Conservation (phyloP, 192 early-diverging fungal genomes). For the Haplosporangium gracile region DNA sequence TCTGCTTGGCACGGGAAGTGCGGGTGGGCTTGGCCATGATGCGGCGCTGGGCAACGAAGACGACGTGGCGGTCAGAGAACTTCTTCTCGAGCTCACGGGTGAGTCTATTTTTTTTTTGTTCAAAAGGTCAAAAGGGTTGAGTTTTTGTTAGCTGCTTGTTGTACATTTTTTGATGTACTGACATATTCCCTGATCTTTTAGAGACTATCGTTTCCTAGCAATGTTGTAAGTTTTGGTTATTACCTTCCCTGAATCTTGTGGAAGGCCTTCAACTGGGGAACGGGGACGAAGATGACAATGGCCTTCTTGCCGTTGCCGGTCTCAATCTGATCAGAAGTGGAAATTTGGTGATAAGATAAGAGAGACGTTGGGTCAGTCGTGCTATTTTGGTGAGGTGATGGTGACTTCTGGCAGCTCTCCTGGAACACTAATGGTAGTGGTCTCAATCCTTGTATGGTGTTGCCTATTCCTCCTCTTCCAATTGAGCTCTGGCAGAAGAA, state of each 20-base stretch:
- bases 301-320: constrained; percentile 96
- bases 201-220: background rate
- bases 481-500: background rate
- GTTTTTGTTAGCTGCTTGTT: background rate
- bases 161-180: background rate
- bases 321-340: constrained; percentile 72
- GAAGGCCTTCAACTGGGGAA: constrained; percentile 93
- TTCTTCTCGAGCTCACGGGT: constrained; percentile 99
- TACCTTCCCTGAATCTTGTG: constrained; percentile 96
- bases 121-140: too few species aligned
- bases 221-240: background rate
- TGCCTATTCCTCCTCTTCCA: background rate
- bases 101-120: constrained; percentile 57
- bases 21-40: constrained; percentile 95
- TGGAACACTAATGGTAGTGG: too few species aligned
- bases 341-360: background rate
- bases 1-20: constrained; percentile 90
- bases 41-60: constrained; percentile 92
- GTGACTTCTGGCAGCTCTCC: background rate
- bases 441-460: background rate
- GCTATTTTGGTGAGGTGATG: background rate
- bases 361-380: background rate
- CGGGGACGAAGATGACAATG: constrained; percentile 97
- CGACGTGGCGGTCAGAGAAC: constrained; percentile 99
- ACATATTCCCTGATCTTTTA: constrained; percentile 28